Evolutionary conservation across 768 basidiomycete genomes (phyloP), one percentile per base, ranked within the genome.

Genomic region (Boletellus sp.): DNA sequence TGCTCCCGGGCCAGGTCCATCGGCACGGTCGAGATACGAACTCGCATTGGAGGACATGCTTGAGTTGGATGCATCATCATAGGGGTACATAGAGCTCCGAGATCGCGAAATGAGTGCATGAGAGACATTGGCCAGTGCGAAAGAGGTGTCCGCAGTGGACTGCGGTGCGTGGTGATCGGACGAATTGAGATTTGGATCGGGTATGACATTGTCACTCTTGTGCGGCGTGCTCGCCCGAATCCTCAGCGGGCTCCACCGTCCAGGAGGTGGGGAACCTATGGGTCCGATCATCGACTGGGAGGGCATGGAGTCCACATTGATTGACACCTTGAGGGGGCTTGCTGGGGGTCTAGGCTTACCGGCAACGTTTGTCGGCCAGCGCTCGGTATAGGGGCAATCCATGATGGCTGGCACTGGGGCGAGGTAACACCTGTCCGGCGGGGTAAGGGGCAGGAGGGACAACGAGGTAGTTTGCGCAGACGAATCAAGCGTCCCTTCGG

Each of bases 211-310:
- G 35, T 59, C 47, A 19, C 20, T 15, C 49, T 55, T 60, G 37
- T 7, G 48, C 3, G 63, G 63, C 0, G 63, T 63, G 43, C 63
- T 66, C 32, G 59, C 59, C 63, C 63, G 66, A 8, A 65, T 51
- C 20, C 55, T 43, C 2, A 40, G 9, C 9, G 61, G 42, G 37
- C 33, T 42, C 61, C 61, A 62, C 19, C 23, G 50, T 22, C 36
- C 43, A 17, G 52, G 58, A 1, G 48, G 42, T 3, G 54, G 48
- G 6, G 61, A 53, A n/a, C 22, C 52, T 2, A 55, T 53, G 20
- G 45, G 42, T 0, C 16, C 23, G 22, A 54, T 20, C 41, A 54
- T 49, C 17, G 50, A 17, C 19, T 35, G 50, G 22, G 47, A 13
- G 36, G 57, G 45, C 1, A 39, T 36, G 3, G 36, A 12, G 16